Conservation (phyloP, 2,329 filamentous ascomycete genomes). For the Septoria linicola region DNA sequence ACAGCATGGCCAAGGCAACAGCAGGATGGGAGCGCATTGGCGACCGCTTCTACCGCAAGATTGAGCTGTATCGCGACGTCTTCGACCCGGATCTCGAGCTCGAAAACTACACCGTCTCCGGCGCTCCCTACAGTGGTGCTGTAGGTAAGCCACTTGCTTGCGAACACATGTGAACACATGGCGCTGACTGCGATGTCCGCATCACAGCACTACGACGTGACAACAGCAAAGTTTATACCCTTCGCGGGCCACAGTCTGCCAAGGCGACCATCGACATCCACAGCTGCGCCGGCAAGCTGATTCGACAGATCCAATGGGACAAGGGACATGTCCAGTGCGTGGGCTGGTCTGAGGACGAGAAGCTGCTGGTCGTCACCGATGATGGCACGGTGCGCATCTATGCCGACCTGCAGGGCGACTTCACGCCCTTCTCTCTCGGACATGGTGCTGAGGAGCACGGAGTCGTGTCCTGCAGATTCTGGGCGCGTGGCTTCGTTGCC, state of each 20-base stretch:
- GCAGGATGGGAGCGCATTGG: conserved; percentile 94
- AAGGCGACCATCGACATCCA: conserved; percentile 93
- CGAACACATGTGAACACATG: conserved; percentile 5
- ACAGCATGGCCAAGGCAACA: conserved; percentile 60
- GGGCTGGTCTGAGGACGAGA: conserved; percentile 96
- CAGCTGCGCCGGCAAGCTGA: conserved; percentile 84
- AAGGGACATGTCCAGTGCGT: conserved; percentile 82
- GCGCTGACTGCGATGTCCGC: too few relatives aligned
- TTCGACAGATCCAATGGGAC: conserved; percentile 69
- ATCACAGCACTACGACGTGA: conserved; percentile 83
- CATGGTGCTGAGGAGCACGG: conserved; percentile 84
- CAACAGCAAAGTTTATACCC: conserved; percentile 77
- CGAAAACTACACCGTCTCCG: conserved; percentile 88
- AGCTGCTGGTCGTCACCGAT: conserved; percentile 79
- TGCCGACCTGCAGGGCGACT: conserved; percentile 88
- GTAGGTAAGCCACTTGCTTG: conserved; percentile 63
- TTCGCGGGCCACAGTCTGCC: conserved; percentile 66
- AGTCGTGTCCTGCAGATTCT: conserved; percentile 88
- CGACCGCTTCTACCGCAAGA: conserved; percentile 92
- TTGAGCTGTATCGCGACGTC: conserved; percentile 85
- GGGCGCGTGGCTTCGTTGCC: conserved; percentile 87
- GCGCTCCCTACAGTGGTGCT: conserved; percentile 90
- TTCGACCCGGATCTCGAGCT: conserved; percentile 93
- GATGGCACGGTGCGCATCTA: conserved; percentile 91
- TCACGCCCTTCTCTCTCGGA: conserved; percentile 88